Conservation (phyloP, 495 filamentous ascomycete genomes). For the Penicillium daleae region DNA sequence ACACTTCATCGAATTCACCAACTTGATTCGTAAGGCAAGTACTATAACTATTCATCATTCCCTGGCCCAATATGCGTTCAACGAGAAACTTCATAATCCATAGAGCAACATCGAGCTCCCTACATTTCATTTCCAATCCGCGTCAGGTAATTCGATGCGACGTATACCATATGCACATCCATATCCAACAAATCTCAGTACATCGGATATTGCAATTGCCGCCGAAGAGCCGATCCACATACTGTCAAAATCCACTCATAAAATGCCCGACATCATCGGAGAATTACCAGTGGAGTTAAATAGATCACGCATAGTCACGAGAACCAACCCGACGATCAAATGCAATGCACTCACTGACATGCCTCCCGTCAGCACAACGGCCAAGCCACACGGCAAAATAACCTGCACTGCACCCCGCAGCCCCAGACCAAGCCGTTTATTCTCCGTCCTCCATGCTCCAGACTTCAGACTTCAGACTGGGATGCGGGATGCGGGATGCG, state of each 20-base stretch:
- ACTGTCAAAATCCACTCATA: neutral
- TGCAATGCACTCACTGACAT: neutral
- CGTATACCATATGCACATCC: too few species aligned
- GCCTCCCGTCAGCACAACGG: neutral
- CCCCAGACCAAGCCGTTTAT: neutral
- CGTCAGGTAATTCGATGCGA: too few species aligned
- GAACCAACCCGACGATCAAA: neutral
- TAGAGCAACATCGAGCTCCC: too few species aligned
- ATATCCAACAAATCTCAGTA: too few species aligned
- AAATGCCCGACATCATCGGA: neutral
- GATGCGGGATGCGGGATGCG: neutral
- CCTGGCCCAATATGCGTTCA: too few species aligned
- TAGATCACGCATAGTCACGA: neutral
- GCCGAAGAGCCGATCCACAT: too few species aligned
- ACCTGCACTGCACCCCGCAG: neutral
- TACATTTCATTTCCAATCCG: too few species aligned
- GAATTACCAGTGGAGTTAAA: neutral
- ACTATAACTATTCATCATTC: too few species aligned
- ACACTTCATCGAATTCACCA: too few species aligned
- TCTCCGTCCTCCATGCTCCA: neutral
- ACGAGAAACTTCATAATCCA: too few species aligned
- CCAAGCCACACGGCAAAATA: slow-evolving; percentile 1
- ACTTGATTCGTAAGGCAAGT: too few species aligned
- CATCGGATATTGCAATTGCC: too few species aligned
- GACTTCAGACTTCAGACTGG: neutral